Evolutionary conservation across 345 rosid species (phyloP).

Genomic region (Boechera divaricarpa): DNA sequence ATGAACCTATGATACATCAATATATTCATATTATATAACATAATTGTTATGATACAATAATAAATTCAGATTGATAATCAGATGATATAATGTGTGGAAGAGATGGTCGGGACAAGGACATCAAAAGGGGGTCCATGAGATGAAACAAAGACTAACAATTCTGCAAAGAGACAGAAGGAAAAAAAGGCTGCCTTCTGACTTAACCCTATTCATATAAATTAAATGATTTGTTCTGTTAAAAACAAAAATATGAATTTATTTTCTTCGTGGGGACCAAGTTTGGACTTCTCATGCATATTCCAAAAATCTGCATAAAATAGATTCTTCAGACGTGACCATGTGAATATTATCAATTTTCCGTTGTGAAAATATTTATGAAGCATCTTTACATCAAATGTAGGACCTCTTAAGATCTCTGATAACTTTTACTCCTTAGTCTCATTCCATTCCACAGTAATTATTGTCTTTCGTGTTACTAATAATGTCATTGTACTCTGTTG

Average conservation of each 20-base stretch:
- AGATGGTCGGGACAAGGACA: slow-evolving; percentile 46
- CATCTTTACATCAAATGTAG: slow-evolving; percentile 33
- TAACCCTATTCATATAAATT: slow-evolving; percentile 30
- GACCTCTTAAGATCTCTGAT: slow-evolving; percentile 17
- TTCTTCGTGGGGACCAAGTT: slow-evolving; percentile 34
- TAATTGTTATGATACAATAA: slow-evolving; percentile 19
- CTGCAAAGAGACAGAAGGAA: slow-evolving; percentile 36
- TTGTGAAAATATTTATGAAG: slow-evolving; percentile 16
- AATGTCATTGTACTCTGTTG: slow-evolving; percentile 15
- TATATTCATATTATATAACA: slow-evolving; percentile 2
- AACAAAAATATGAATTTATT: slow-evolving; percentile 5
- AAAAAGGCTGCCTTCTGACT: slow-evolving; percentile 44
- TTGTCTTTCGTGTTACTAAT: neutral
- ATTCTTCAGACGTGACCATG: slow-evolving; percentile 40
- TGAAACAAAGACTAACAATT: slow-evolving; percentile 38
- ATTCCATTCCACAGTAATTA: slow-evolving; percentile 5
- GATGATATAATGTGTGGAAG: slow-evolving; percentile 40
- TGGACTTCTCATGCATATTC: slow-evolving; percentile 41
- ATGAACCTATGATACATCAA: neutral
- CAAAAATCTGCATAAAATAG: slow-evolving; percentile 30
- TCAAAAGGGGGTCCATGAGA: slow-evolving; percentile 40
- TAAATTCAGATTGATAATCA: slow-evolving; percentile 32
- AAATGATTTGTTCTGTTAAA: neutral
- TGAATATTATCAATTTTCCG: slow-evolving; percentile 25
- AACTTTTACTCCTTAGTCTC: slow-evolving; percentile 15